Percentiles rank a stretch among this genome's conserved stretches.
Evolutionary conservation across 2,329 filamentous ascomycete species (phyloP).

Genomic region (Myrmaecium sp.): DNA sequence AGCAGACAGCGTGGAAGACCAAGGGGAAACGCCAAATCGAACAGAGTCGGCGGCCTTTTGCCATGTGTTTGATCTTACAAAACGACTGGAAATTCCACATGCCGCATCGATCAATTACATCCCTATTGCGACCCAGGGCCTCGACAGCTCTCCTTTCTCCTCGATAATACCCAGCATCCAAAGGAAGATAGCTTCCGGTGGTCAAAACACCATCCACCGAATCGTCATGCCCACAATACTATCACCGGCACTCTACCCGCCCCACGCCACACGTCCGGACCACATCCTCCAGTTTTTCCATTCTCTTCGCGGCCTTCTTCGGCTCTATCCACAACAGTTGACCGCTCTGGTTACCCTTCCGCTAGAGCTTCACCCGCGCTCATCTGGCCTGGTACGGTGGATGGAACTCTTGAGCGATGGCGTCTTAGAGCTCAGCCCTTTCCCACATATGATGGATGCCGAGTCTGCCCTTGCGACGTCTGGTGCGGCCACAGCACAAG

Average conservation of each 20-base stretch:
- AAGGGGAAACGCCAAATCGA: slow-evolving; percentile 2
- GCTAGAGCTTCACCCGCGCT: slow-evolving; percentile 60
- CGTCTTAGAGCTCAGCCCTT: slow-evolving; percentile 68
- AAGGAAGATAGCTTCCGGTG: slow-evolving; percentile 32
- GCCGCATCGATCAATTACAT: slow-evolving; percentile 27
- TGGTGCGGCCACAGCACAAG: slow-evolving; percentile 37
- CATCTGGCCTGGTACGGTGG: slow-evolving; percentile 63
- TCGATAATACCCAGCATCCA: slow-evolving; percentile 45
- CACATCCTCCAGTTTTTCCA: slow-evolving; percentile 71
- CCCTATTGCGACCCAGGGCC: slow-evolving; percentile 49
- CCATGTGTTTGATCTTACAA: slow-evolving; percentile 36
- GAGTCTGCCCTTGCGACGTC: slow-evolving; percentile 25
- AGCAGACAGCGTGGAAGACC: slow-evolving; percentile 6
- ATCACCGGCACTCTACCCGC: slow-evolving; percentile 69
- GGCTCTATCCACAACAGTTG: slow-evolving; percentile 45
- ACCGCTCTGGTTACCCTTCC: slow-evolving; percentile 65
- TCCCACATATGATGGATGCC: slow-evolving; percentile 38
- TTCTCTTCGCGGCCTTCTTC: slow-evolving; percentile 55
- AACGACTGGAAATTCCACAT: slow-evolving; percentile 26
- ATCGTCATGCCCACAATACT: slow-evolving; percentile 72
- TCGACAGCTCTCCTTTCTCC: slow-evolving; percentile 34
- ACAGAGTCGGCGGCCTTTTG: slow-evolving; percentile 24
- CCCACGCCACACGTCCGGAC: slow-evolving; percentile 50
- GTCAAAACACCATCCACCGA: slow-evolving; percentile 52
- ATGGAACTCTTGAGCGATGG: slow-evolving; percentile 73